phyloP scores from a whole-genome alignment of 1,139 yeast genomes.

The Kodamaea sp. region DNA sequence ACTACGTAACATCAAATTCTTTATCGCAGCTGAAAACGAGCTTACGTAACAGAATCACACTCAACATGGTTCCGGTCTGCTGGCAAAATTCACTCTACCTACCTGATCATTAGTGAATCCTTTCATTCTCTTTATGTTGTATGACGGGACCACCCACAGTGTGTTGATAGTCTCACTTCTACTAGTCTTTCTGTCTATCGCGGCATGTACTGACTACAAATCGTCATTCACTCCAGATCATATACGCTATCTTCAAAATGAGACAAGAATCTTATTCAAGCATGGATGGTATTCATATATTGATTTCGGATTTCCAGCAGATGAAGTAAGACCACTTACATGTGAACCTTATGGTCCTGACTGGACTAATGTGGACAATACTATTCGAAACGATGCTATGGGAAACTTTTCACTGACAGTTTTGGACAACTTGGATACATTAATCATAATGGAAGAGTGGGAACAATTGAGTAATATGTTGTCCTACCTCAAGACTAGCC shows the following conservation, averaged over 20 bases:
- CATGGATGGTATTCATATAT: slow-evolving; percentile 82
- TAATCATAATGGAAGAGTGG: slow-evolving; percentile 70
- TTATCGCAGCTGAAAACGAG: too few species aligned
- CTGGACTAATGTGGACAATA: slow-evolving; percentile 49
- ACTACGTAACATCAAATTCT: too few species aligned
- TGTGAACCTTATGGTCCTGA: slow-evolving; percentile 75
- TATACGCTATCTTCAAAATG: slow-evolving; percentile 43
- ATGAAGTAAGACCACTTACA: slow-evolving; percentile 74
- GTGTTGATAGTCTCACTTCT: slow-evolving; percentile 1
- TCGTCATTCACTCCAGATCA: slow-evolving; percentile 55
- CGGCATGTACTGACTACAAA: slow-evolving; percentile 9
- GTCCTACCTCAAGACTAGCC: slow-evolving; percentile 39
- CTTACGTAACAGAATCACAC: too few species aligned
- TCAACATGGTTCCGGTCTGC: too few species aligned
- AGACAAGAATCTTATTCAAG: slow-evolving; percentile 59
- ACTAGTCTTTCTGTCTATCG: slow-evolving; percentile 2
- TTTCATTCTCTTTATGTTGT: neutral
- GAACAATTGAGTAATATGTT: slow-evolving; percentile 53
- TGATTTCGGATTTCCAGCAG: slow-evolving; percentile 73
- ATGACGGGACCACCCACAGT: neutral
- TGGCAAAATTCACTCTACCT: too few species aligned
- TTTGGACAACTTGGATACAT: slow-evolving; percentile 77
- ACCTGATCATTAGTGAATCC: too few species aligned
- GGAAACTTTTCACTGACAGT: slow-evolving; percentile 82
- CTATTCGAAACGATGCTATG: slow-evolving; percentile 75